Percentiles rank a stretch among this genome's conserved stretches.
Conservation (phyloP, 1,139 yeast genomes). For the Kurtzmaniella quercitrusa region DNA sequence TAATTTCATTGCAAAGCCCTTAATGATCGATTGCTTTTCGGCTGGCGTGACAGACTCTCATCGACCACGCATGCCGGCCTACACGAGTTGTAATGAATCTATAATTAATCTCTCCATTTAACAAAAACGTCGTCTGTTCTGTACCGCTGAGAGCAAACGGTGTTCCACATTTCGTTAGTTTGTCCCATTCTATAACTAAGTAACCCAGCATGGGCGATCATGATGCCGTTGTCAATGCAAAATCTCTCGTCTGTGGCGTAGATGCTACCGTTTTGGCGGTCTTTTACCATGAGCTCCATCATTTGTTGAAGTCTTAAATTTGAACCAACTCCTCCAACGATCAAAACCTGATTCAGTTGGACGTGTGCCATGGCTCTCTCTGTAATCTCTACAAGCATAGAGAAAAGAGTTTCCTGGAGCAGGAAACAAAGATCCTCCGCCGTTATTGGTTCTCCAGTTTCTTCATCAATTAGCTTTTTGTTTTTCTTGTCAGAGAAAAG, state of each 20-base stretch:
- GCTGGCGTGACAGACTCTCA: conserved; percentile 10
- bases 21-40: conserved; percentile 18
- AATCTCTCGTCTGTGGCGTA: conserved; percentile 95
- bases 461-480: conserved; percentile 44
- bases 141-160: conserved; percentile 90
- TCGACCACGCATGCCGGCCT: not conserved
- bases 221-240: conserved; percentile 95
- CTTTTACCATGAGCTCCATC: conserved; percentile 93
- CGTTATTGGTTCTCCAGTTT: conserved; percentile 57
- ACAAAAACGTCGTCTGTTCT: conserved; percentile 91
- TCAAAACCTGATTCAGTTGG: conserved; percentile 79
- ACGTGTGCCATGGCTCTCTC: conserved; percentile 99
- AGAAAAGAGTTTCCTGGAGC: conserved; percentile 84
- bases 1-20: not conserved
- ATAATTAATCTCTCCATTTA: conserved; percentile 70
- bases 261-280: conserved; percentile 74
- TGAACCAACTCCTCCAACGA: conserved; percentile 98
- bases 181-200: conserved; percentile 83
- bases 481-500: conserved; percentile 51
- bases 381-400: conserved; percentile 96
- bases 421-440: conserved; percentile 90
- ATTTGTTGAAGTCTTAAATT: conserved; percentile 87
- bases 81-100: not conserved
- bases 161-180: conserved; percentile 53
- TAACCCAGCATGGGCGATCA: conserved; percentile 98